These are phyloP conservation scores for Globisporangium alternatum DNA, from an alignment of 352 stramenopile genomes.

Conservation along the genomic window DNA sequence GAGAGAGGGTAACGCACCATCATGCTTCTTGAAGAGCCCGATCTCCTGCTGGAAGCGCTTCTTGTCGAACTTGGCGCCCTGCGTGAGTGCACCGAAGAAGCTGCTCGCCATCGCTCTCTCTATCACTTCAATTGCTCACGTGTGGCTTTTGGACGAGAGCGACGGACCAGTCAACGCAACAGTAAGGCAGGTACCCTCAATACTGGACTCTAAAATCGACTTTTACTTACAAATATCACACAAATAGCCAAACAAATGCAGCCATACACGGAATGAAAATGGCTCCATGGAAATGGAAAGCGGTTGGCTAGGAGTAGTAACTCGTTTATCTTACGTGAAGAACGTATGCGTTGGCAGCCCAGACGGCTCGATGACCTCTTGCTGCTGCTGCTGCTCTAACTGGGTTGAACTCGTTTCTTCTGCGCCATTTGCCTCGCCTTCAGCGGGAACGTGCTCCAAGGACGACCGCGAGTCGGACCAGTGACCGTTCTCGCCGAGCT, in stretches of 20 bases:
- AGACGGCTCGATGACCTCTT: not conserved
- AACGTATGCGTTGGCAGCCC: not conserved
- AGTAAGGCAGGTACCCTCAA: not conserved
- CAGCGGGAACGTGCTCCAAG: slow-evolving; percentile 18
- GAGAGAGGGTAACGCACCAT: slow-evolving; percentile 21
- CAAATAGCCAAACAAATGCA: not conserved
- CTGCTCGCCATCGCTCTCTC: slow-evolving; percentile 46
- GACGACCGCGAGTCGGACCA: slow-evolving; percentile 59
- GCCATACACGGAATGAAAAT: not conserved
- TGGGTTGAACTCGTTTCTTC: not conserved
- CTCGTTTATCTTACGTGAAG: not conserved
- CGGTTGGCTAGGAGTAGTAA: not conserved
- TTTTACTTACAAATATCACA: not conserved
- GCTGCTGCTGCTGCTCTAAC: not conserved
- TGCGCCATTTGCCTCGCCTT: not conserved
- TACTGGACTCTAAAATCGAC: not conserved
- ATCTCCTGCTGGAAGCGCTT: slow-evolving; percentile 58
- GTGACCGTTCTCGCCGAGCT: slow-evolving; percentile 39
- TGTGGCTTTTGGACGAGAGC: slow-evolving; percentile 1
- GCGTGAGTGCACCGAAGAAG: slow-evolving; percentile 72
- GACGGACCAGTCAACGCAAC: slow-evolving; percentile 7
- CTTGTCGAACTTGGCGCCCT: slow-evolving; percentile 65
- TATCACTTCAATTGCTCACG: not conserved
- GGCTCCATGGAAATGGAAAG: not conserved
- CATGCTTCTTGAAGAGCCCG: slow-evolving; percentile 51